Percentiles rank a stretch among this genome's conserved stretches.
Conservation (phyloP, 2,329 filamentous ascomycete genomes). For the Beauveria australis region DNA sequence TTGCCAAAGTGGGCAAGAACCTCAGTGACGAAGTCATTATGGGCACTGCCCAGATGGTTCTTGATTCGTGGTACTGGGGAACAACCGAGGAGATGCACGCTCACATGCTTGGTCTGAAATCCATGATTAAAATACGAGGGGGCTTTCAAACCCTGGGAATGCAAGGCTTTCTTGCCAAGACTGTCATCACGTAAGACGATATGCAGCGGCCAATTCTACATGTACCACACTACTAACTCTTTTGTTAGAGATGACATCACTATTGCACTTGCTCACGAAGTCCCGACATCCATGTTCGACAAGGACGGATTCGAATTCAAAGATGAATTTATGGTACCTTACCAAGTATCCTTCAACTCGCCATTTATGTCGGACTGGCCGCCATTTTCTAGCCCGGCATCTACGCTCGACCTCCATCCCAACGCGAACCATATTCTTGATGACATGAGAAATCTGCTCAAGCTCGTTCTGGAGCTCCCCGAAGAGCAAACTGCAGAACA, state of each 20-base stretch:
- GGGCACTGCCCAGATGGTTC: constrained; percentile 39
- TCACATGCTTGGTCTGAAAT: constrained; percentile 38
- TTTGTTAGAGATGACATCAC: constrained; percentile 34
- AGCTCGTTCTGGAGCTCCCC: constrained; percentile 33
- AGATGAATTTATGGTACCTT: constrained; percentile 29
- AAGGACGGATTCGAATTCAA: constrained; percentile 33
- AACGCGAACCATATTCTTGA: constrained; percentile 42
- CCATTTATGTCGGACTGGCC: constrained; percentile 36
- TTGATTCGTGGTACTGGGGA: constrained; percentile 49
- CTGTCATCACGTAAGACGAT: constrained; percentile 37
- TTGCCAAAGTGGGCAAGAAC: constrained; percentile 27
- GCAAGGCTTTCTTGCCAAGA: constrained; percentile 38
- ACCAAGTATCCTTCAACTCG: constrained; percentile 38
- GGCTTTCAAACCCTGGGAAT: constrained; percentile 38
- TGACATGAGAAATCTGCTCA: constrained; percentile 40
- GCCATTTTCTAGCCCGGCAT: constrained; percentile 33
- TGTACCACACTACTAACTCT: constrained; percentile 12
- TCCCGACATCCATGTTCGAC: constrained; percentile 32
- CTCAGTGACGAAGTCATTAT: constrained; percentile 39
- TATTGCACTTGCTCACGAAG: constrained; percentile 41
- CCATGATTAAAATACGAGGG: constrained; percentile 40
- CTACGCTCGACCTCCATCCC: constrained; percentile 35
- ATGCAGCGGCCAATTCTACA: neutral
- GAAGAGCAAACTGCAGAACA: constrained; percentile 25
- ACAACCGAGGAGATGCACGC: constrained; percentile 34